Percentiles rank a stretch among this genome's conserved stretches.
phyloP scores from a whole-genome alignment of 1,284 basidiomycete genomes.

The Hymenochaete sp. region DNA sequence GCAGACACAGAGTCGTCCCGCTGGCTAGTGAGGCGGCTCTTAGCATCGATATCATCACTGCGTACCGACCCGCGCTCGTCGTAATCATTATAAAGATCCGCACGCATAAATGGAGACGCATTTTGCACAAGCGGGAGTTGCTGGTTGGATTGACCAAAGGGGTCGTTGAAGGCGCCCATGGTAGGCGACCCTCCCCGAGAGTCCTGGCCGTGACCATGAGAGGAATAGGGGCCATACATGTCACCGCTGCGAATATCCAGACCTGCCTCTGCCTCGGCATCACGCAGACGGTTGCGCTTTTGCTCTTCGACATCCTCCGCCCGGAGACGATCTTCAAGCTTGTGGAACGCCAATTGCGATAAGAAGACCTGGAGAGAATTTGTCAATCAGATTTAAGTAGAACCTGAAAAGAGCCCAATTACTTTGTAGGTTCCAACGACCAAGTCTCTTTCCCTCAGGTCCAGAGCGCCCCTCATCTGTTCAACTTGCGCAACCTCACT shows the following conservation, averaged over 20 bases:
- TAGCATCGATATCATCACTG: constrained; percentile 70
- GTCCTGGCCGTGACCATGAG: constrained; percentile 33
- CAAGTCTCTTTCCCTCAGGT: constrained; percentile 65
- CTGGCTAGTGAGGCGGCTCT: constrained; percentile 64
- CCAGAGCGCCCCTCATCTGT: constrained; percentile 55
- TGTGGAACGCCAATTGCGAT: constrained; percentile 80
- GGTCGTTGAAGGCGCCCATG: constrained; percentile 40
- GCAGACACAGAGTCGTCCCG: constrained; percentile 73
- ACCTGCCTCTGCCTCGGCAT: constrained; percentile 70
- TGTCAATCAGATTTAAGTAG: constrained; percentile 3
- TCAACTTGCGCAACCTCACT: constrained; percentile 45
- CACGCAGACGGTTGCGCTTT: constrained; percentile 64
- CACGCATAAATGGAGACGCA: constrained; percentile 68
- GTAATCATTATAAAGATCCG: constrained; percentile 64
- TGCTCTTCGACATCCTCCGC: constrained; percentile 77
- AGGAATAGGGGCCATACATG: constrained; percentile 69
- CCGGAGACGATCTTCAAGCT: constrained; percentile 83
- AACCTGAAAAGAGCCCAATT: constrained; percentile 19
- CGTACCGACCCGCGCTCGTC: constrained; percentile 71
- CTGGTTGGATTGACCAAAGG: constrained; percentile 48
- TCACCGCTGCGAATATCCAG: constrained; percentile 64
- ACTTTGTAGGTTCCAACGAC: constrained; percentile 79
- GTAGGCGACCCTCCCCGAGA: constrained; percentile 34
- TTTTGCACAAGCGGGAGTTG: constrained; percentile 69
- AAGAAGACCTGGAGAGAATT: constrained; percentile 68